Percentiles rank a stretch among this genome's conserved stretches.
Conservation (phyloP, 2,329 filamentous ascomycete genomes). For the Colletotrichum sp. region DNA sequence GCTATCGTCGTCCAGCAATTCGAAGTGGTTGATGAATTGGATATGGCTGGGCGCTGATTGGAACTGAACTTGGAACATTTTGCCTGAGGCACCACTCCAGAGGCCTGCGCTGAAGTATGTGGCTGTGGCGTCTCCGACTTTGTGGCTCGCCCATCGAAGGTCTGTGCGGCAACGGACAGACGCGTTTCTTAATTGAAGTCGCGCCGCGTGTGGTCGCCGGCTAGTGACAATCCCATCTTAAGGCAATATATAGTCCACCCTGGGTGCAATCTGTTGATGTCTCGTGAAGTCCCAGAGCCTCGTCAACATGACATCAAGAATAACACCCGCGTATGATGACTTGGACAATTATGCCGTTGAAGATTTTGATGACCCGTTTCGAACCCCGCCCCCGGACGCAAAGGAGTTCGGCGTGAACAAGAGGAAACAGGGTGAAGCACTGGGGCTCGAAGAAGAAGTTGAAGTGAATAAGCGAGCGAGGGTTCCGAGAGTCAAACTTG, state of each 20-base stretch:
- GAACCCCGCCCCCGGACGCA: constrained; percentile 47
- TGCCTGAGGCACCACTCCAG: background rate
- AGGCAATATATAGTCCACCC: background rate
- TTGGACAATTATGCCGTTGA: constrained; percentile 80
- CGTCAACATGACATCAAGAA: background rate
- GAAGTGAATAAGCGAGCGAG: constrained; percentile 78
- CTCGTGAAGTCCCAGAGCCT: background rate
- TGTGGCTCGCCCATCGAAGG: background rate
- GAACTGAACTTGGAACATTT: background rate
- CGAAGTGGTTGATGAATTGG: background rate
- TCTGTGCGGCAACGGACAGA: background rate
- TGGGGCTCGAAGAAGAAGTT: constrained; percentile 88
- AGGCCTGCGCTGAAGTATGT: background rate
- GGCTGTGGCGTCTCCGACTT: background rate
- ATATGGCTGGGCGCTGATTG: background rate
- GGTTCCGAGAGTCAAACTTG: constrained; percentile 80
- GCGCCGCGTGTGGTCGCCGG: background rate
- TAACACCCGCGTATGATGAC: constrained; percentile 61
- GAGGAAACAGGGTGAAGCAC: constrained; percentile 56
- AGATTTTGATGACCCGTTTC: constrained; percentile 52
- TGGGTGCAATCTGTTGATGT: background rate
- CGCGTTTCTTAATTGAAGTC: background rate
- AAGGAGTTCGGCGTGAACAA: constrained; percentile 39
- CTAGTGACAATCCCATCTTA: background rate
- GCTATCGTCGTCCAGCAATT: background rate